Conservation (phyloP, 768 basidiomycete species). For the Cyclocybe cylindracea region DNA sequence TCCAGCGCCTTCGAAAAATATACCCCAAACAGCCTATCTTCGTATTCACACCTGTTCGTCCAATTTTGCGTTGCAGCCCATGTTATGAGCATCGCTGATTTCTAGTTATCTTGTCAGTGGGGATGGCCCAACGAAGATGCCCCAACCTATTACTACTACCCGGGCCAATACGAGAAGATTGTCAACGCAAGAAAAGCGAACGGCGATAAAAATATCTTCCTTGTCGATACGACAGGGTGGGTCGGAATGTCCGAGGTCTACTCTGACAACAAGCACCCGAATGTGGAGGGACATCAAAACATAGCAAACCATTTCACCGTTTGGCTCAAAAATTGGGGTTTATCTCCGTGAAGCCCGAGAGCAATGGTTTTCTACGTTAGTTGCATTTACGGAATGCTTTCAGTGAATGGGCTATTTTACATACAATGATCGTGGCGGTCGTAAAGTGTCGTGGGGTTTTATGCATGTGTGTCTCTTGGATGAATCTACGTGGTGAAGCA, state of each 20-base stretch:
- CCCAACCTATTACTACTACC: conserved; percentile 43
- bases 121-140: conserved; percentile 58
- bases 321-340: conserved; percentile 50
- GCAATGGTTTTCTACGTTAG: too few relatives aligned
- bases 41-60: conserved; percentile 51
- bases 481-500: conserved; percentile 26
- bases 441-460: conserved; percentile 1
- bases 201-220: conserved; percentile 50
- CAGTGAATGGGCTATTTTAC: not conserved
- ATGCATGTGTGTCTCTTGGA: not conserved
- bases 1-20: conserved; percentile 42
- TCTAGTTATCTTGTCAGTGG: conserved; percentile 34
- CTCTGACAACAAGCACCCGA: conserved; percentile 51
- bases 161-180: conserved; percentile 46
- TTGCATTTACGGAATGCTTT: too few relatives aligned
- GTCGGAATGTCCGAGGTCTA: conserved; percentile 51
- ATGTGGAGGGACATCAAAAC: conserved; percentile 44
- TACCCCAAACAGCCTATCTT: conserved; percentile 50
- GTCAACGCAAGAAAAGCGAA: conserved; percentile 37
- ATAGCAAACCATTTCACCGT: conserved; percentile 46
- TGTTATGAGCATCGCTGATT: not conserved
- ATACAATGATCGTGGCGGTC: not conserved
- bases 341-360: conserved; percentile 15
- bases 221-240: conserved; percentile 61
- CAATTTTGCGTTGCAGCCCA: too few relatives aligned